Evolutionary conservation across 2,329 filamentous ascomycete genomes (phyloP), one percentile per base, ranked within the genome.

Genomic region (Aureobasidium leucospermi): DNA sequence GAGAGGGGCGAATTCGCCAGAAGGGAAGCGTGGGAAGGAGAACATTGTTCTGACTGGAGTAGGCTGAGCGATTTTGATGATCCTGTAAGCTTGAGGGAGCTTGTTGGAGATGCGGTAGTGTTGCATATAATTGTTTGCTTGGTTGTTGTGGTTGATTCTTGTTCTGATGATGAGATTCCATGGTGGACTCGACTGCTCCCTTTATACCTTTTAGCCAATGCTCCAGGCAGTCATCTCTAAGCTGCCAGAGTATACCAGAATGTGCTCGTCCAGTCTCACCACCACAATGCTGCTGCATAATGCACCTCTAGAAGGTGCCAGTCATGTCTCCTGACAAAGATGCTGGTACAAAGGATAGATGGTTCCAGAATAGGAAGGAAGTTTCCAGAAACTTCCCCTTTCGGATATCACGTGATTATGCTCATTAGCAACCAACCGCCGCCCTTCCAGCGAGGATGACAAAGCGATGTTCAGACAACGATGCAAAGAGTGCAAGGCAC

Each of bases 1-100:
- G 67, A 77, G 73, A 61, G 66, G 70, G 59, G 68, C 66, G 65
- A 73, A 71, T 61, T 73, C 71, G 65, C 66, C 67, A 43, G 66
- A 62, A 60, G 70, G 63, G 65, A 69, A 67, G 63, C 70, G 68
- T 67, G 71, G 70, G 60, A 63, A 63, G 58, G 61, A 55, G 63
- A 70, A 68, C 71, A 73, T 73, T 57, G 67, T 72, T 66, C 67
- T 68, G 48, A 64, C 66, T 58, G 61, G 48, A 51, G 61, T 60
- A 48, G 64, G 62, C 61, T 63, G 43, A 57, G 61, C 48, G 48
- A 62, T 48, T 62, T 68, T 69, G 63, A 47, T 60, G 63, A 67
- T 53, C 59, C 62, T 64, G 65, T 65, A 66, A 61, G 66, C 62
- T 64, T 67, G 67, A 58, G 70, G 69, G 47, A 68, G 65, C 58